Evolutionary conservation across 177 flowering plant genomes (phyloP), one percentile per base, ranked within the genome.

Genomic region (Vitis hybrid): DNA sequence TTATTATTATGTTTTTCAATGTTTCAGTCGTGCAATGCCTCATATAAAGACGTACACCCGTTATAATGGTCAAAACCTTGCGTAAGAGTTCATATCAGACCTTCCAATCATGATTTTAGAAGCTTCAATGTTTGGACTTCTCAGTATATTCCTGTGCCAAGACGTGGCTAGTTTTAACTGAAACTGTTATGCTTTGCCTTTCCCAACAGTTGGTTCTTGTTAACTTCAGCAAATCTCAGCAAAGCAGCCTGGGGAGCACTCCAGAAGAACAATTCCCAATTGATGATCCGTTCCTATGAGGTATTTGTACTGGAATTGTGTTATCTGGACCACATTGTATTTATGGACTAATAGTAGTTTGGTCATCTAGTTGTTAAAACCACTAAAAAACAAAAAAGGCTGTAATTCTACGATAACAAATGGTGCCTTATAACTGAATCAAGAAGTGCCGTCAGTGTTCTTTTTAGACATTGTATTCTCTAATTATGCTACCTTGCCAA

Each of bases 171-270:
- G 48, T 63, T 11, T 57, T 49, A 9, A 68, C 24, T 53, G 46
- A 41, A 12, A 73, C 56, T 66, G 20, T 55, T 20, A 27, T 73
- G 21, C n/a, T 24, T 41, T 17, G n/a, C 24, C 58, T 73, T 63
- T 46, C 62, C 24, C 52, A 70, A 76, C 88, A 96, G 99, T 59
- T 96, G 99, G 98, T 84, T 96, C 66, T 80, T 96, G 78, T 84
- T 96, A 51, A 96, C 98, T 65, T 96, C 98, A 61, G 71, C 99
- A 72, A 96, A 96, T 80, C 97, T 93, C 60, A 96, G 99, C 80
- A 93, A 96, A 86, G 99, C 99, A 67, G 99, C 99, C 69, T 94
- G 99, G 99, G 99, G 99, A 63, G 95, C 98, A 46, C 91, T 96
- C 13, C 98, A 96, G 77, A 96, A 96, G 80, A 94, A 91, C 61